Conservation (phyloP, 2,329 filamentous ascomycete species). For the Aspergillus fumigatus region DNA sequence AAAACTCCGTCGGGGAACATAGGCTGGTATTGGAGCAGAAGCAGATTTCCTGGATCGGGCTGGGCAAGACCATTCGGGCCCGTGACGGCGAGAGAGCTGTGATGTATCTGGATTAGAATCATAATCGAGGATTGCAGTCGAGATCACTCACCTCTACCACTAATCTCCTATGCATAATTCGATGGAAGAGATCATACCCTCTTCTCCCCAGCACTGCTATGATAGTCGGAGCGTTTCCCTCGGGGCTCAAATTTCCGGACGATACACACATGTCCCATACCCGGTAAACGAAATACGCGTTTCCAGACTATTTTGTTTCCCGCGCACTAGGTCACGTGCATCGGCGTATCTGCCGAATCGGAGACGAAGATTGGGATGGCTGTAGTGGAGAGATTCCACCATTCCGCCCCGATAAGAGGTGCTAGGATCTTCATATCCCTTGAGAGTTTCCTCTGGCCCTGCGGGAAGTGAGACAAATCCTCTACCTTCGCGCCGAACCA, state of each 20-base stretch:
- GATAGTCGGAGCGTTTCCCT: slow-evolving; percentile 13
- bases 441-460: neutral
- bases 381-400: neutral
- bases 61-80: slow-evolving; percentile 37
- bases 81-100: slow-evolving; percentile 36
- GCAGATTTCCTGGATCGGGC: slow-evolving; percentile 22
- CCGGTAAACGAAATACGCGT: slow-evolving; percentile 2
- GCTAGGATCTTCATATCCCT: slow-evolving; percentile 1
- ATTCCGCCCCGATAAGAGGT: slow-evolving; percentile 11
- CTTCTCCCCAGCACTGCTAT: slow-evolving; percentile 11
- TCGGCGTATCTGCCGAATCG: slow-evolving; percentile 32
- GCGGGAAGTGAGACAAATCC: neutral
- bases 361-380: slow-evolving; percentile 3
- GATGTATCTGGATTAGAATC: neutral
- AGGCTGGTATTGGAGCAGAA: slow-evolving; percentile 12
- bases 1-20: slow-evolving; percentile 30
- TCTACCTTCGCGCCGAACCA: neutral
- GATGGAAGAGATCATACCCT: neutral
- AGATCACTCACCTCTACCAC: slow-evolving; percentile 26
- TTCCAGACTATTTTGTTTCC: slow-evolving; percentile 9
- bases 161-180: slow-evolving; percentile 33
- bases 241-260: slow-evolving; percentile 10
- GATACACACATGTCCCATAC: neutral
- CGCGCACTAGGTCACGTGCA: slow-evolving; percentile 24
- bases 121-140: neutral